A percentile compares a stretch with the other conserved stretches of the same genome.
These are phyloP conservation scores for Naganishia albida DNA, from an alignment of 1,284 basidiomycete species.

Conservation along the genomic window DNA sequence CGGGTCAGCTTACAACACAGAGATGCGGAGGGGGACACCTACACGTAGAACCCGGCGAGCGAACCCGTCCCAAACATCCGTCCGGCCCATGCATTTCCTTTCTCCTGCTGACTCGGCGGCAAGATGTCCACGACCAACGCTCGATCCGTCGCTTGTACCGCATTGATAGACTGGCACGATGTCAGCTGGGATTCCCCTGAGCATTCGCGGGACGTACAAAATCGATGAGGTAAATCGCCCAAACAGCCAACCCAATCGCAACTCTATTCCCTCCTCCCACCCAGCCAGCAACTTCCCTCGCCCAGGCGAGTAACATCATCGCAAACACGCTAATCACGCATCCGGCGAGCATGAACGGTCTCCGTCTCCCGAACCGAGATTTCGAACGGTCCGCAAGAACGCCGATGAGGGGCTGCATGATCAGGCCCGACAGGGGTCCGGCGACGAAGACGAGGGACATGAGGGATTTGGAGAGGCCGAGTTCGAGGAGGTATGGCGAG, in stretches of 20 bases:
- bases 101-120: constrained; percentile 68
- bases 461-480: constrained; percentile 81
- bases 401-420: constrained; percentile 90
- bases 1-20: background rate
- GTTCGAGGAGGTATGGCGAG: constrained; percentile 87
- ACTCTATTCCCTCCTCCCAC: constrained; percentile 55
- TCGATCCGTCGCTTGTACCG: constrained; percentile 57
- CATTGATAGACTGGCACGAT: constrained; percentile 69
- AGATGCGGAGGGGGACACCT: constrained; percentile 46
- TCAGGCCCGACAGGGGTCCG: constrained; percentile 84
- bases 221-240: constrained; percentile 86
- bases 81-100: constrained; percentile 93
- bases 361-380: constrained; percentile 76
- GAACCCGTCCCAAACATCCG: constrained; percentile 80
- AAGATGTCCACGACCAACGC: constrained; percentile 59
- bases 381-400: constrained; percentile 84
- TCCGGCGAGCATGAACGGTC: constrained; percentile 80
- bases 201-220: constrained; percentile 56
- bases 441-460: constrained; percentile 93
- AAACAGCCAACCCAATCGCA: constrained; percentile 71
- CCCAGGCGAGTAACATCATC: constrained; percentile 83
- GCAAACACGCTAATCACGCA: constrained; percentile 67
- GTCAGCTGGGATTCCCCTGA: background rate
- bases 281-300: constrained; percentile 67
- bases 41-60: constrained; percentile 84